Base-by-base conservation (phyloP, 768 basidiomycete genomes). In the Peribolospora baueri region DNA sequence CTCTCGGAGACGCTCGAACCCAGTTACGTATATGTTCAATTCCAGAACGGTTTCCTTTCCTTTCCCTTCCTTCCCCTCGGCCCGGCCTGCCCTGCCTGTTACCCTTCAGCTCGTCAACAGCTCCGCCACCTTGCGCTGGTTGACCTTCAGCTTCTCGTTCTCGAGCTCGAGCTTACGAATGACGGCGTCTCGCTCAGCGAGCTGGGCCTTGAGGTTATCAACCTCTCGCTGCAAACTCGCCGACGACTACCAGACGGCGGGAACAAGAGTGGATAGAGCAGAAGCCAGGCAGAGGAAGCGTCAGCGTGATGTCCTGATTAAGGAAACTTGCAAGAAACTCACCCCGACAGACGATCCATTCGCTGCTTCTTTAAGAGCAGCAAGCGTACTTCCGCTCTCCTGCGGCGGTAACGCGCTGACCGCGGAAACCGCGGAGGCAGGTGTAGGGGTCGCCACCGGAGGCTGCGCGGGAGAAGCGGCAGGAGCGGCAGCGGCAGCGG, bases 161-260 rank as follows among this genome's bases (percentile, higher is more conserved):
- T 58, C 39, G 13, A 87, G 65, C 69, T 88, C 85, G 51, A 90
- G 67, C 61, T 80, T 80, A 56, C 87, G 72, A 53, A 90, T 86
- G 70, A 81, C 77, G 67, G 79, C 78, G 45, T 81, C 73, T 42
- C 83, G 80, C 37, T 85, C 84, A 39, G 84, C 75, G 48, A 90
- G 73, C 61, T 85, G 82, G 2, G 66, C 65, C 9, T 66, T 73
- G 54, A 88, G 71, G 3, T 71, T 72, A 0, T 71, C 70, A 59
- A 83, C 84, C 64, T 87, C 82, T 37, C 36, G 57, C 65, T 0
- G 58, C 51, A 4, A 55, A 36, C 51, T 58, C 56, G 38, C 37
- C 42, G 53, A 40, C 48, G 48, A 47, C 46, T 10, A 11, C 50
- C 25, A n/a, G 25, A 25, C 43, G 40, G 56, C 68, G 67, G 13